Conservation (phyloP, 768 basidiomycete species). For the Cystofilobasidium macerans region DNA sequence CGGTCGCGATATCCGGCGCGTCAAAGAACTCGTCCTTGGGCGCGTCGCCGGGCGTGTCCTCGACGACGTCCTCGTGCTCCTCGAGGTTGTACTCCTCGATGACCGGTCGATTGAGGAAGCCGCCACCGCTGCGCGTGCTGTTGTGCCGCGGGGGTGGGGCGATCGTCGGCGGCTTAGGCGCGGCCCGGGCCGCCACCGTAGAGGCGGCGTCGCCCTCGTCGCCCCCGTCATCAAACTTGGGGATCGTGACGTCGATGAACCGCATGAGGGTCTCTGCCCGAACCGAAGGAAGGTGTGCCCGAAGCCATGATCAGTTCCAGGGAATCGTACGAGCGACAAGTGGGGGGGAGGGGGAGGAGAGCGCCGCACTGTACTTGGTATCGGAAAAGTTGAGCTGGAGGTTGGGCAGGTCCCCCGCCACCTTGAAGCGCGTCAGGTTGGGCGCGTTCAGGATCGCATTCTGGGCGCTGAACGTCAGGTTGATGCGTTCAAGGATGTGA, state of each 20-base stretch:
- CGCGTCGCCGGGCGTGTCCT: slow-evolving; percentile 37
- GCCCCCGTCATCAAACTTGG: slow-evolving; percentile 53
- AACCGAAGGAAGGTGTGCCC: neutral
- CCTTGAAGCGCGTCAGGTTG: slow-evolving; percentile 75
- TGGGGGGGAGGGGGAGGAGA: neutral
- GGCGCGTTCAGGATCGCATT: slow-evolving; percentile 80
- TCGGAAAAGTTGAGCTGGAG: slow-evolving; percentile 63
- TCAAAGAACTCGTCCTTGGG: slow-evolving; percentile 51
- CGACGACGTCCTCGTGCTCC: slow-evolving; percentile 35
- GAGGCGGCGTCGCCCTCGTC: slow-evolving; percentile 36
- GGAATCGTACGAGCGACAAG: neutral
- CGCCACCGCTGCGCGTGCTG: slow-evolving; percentile 33
- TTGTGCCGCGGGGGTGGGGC: slow-evolving; percentile 4
- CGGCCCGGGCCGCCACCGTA: neutral
- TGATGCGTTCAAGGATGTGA: slow-evolving; percentile 85
- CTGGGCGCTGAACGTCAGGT: slow-evolving; percentile 75
- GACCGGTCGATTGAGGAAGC: slow-evolving; percentile 29
- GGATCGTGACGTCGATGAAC: slow-evolving; percentile 79
- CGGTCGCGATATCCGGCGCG: slow-evolving; percentile 51
- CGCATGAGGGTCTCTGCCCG: slow-evolving; percentile 67
- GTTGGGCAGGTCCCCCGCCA: slow-evolving; percentile 75
- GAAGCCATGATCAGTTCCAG: too few species aligned
- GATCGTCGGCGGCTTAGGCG: neutral
- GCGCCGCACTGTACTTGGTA: slow-evolving; percentile 38
- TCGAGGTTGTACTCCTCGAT: slow-evolving; percentile 54